Evolutionary conservation across 495 filamentous ascomycete species (phyloP), one percentile per base, ranked within the genome.

Genomic region (Filosporella fistucella): DNA sequence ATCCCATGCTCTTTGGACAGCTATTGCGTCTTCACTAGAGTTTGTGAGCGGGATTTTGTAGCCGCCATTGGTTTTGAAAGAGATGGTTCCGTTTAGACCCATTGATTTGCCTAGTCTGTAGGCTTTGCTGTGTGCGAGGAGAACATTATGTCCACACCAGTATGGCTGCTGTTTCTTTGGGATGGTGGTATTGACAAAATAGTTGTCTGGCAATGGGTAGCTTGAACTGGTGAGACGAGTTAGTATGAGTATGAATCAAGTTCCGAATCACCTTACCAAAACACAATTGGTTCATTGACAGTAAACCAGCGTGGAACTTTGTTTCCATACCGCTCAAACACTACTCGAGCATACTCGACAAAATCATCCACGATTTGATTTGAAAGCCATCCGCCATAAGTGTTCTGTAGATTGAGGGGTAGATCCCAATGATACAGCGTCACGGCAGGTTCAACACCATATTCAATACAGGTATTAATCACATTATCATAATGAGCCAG

Each of bases 361-460:
- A 61, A 72, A 42, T 73, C 62, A 45, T 65, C 66, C 2, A 73
- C 57, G 30, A 71, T 65, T 35, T 63, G 58, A 3, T 32, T 47
- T 25, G 45, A 52, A 12, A 63, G 58, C 69, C 68, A 72, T 24
- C 63, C 69, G 17, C 69, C 69, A 43, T 72, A 72, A 39, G 63
- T 55, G 33, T 67, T 66, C 43, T 69, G 68, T 23, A 72, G 49
- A 13, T 60, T 58, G n/a, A 71, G 56, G 4, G 69, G 69, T 14
- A 68, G 64, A 52, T 72, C 69, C 69, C 69, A 72, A 54, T 72
- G 69, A 45, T 68, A 72, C 21, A 72, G 61, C 37, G 64, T 70
- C 2, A 72, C 49, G 0, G 56, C 42, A 16, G 69, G 69, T 25
- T 57, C 54, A 22, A 72, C 64, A 37, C 65, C 65, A 49, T 65